phyloP scores from a whole-genome alignment of 495 filamentous ascomycete genomes.

The Aspergillus kassunensis region DNA sequence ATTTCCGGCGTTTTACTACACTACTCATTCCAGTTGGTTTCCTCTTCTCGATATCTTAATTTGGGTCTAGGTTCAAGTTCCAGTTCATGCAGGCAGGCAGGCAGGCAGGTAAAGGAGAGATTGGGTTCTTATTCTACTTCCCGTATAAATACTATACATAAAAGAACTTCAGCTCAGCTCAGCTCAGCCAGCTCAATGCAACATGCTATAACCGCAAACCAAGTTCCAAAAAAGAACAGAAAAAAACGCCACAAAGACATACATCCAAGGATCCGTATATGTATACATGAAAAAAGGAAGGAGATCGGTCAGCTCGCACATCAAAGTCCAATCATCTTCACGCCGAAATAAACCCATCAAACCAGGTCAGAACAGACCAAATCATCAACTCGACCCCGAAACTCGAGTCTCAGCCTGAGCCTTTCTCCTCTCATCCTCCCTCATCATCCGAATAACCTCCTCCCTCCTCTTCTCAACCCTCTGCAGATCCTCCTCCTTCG shows the following conservation, averaged over 20 bases:
- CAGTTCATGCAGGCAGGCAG: neutral
- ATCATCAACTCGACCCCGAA: neutral
- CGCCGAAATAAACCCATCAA: neutral
- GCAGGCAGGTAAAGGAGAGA: slow-evolving; percentile 10
- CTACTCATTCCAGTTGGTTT: neutral
- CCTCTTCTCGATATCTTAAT: neutral
- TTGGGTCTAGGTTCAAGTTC: neutral
- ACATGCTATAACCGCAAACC: too few relatives aligned
- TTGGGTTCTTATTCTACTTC: slow-evolving; percentile 10
- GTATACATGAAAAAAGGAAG: too few relatives aligned
- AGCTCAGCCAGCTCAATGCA: too few relatives aligned
- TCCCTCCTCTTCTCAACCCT: slow-evolving; percentile 41
- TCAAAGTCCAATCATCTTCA: too few relatives aligned
- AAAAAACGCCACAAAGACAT: neutral
- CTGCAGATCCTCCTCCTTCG: slow-evolving; percentile 57
- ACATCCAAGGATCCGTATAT: neutral
- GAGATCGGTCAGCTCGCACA: too few relatives aligned
- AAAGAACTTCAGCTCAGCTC: neutral
- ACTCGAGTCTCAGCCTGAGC: neutral
- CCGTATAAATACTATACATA: slow-evolving; percentile 8
- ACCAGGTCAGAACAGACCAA: neutral
- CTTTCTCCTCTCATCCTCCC: slow-evolving; percentile 45
- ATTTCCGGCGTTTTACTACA: neutral
- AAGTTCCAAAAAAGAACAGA: neutral
- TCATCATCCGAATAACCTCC: slow-evolving; percentile 51